Conservation (phyloP, 192 early-diverging fungal genomes). For the Coemansia umbellata region DNA sequence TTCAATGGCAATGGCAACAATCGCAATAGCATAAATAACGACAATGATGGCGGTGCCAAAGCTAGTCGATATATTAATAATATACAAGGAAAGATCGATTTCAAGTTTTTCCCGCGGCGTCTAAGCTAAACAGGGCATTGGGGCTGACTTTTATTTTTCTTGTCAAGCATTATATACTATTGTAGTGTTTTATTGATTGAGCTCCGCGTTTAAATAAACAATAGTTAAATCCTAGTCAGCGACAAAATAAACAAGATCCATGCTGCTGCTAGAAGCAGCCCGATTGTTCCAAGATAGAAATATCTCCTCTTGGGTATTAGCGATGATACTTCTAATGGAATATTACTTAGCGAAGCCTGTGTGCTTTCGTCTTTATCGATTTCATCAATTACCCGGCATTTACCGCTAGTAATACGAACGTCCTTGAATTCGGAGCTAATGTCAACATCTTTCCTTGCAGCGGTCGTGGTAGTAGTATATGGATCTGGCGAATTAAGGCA, state of each 20-base stretch:
- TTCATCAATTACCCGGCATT: not conserved
- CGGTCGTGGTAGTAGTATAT: slow-evolving; percentile 1
- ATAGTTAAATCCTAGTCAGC: slow-evolving; percentile 16
- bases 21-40: too few species aligned
- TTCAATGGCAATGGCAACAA: too few species aligned
- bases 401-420: not conserved
- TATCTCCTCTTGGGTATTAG: slow-evolving; percentile 30
- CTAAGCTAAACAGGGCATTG: not conserved
- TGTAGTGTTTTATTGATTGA: too few species aligned
- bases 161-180: too few species aligned
- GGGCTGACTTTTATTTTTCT: too few species aligned
- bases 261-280: slow-evolving; percentile 26
- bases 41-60: too few species aligned
- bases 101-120: not conserved
- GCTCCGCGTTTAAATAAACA: too few species aligned
- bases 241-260: slow-evolving; percentile 39
- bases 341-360: not conserved
- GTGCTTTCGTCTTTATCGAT: not conserved
- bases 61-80: too few species aligned
- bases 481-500: slow-evolving; percentile 39
- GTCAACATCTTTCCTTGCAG: not conserved
- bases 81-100: not conserved
- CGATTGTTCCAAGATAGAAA: slow-evolving; percentile 40
- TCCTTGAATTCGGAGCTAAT: not conserved
- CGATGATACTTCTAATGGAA: not conserved